phyloP scores from a whole-genome alignment of 306 rosid genomes.

The Rosa persica region DNA sequence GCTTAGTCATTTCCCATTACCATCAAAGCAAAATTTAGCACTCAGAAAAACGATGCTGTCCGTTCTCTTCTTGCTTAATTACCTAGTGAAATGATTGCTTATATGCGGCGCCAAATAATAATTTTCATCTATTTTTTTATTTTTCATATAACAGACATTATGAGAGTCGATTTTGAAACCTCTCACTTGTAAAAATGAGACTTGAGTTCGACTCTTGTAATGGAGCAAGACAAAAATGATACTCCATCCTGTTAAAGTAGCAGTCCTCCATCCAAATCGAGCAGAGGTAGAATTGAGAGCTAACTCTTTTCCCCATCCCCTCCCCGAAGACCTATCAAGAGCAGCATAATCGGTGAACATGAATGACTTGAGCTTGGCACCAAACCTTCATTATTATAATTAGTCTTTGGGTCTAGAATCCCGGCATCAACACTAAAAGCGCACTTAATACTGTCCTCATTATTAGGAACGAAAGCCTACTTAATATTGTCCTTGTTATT shows the following conservation, averaged over 20 bases:
- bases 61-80: no score
- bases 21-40: neutral
- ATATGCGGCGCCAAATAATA: no score
- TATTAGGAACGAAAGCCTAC: neutral
- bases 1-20: neutral
- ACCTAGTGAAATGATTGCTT: no score
- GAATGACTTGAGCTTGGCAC: neutral
- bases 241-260: no score
- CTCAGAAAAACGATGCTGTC: no score
- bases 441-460: neutral
- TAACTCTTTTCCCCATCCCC: neutral
- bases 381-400: neutral
- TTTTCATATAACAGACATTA: no score
- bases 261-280: neutral
- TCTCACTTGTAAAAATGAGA: no score
- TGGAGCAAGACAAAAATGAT: no score
- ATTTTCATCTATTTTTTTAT: no score
- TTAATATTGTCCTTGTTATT: neutral
- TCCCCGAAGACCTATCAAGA: neutral
- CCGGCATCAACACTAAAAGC: neutral
- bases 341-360: neutral
- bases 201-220: no score
- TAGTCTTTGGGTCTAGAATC: neutral
- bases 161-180: no score
- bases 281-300: neutral